These are phyloP conservation scores for Theobroma grandiflorum DNA, from an alignment of 441 rosid genomes.

Conservation along the genomic window DNA sequence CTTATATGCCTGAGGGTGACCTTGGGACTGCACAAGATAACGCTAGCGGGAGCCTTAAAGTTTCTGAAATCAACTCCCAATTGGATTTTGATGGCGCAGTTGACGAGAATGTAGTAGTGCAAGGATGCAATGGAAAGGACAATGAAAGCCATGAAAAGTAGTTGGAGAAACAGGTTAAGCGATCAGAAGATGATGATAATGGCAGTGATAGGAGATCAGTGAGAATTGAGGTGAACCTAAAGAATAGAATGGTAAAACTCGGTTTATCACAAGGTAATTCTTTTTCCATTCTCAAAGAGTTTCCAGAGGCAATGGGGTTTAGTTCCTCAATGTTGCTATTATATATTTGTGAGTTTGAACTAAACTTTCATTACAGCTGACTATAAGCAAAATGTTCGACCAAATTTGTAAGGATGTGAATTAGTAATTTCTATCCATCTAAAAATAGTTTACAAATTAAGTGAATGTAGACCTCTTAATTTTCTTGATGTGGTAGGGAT, in stretches of 20 bases:
- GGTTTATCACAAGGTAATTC: conserved; percentile 1
- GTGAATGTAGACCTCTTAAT: not conserved
- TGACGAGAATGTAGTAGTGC: conserved; percentile 13
- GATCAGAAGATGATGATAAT: conserved; percentile 8
- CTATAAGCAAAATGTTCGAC: conserved; percentile 6
- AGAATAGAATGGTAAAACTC: not conserved
- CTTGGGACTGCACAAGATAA: conserved; percentile 15
- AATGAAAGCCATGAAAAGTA: conserved; percentile 27
- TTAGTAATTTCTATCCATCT: not conserved
- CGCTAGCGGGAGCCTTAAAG: conserved; percentile 22
- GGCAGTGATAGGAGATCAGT: conserved; percentile 20
- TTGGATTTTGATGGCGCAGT: conserved; percentile 24
- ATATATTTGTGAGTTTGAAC: conserved; percentile 11
- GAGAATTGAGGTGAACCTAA: not conserved
- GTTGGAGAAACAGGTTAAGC: not conserved
- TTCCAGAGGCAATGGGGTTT: not conserved
- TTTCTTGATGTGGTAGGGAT: conserved; percentile 2
- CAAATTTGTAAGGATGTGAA: not conserved
- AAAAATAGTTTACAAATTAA: not conserved
- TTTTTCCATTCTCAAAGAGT: not conserved
- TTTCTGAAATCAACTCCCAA: conserved; percentile 29
- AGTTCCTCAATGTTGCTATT: not conserved
- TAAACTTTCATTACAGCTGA: not conserved
- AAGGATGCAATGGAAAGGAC: conserved; percentile 27
- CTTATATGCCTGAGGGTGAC: conserved; percentile 30